phyloP scores from a whole-genome alignment of 2,329 filamentous ascomycete species.

The Juglanconis juglandina region DNA sequence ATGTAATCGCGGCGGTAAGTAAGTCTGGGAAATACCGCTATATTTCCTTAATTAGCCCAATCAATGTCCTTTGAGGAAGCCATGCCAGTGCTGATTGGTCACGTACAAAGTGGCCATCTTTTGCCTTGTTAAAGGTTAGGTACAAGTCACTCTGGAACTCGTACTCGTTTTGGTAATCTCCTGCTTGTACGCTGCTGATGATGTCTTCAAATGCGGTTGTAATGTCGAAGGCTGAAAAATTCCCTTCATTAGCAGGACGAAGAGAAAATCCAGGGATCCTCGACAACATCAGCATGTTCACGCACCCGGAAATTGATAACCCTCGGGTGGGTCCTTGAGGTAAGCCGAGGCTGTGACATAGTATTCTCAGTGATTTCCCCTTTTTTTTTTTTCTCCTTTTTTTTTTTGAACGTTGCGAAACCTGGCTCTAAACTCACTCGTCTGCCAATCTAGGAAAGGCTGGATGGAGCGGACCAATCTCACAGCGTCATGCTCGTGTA shows the following conservation, averaged over 20 bases:
- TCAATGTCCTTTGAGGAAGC: not conserved
- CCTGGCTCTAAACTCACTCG: not conserved
- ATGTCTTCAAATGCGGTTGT: conserved; percentile 4
- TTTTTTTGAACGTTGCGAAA: not conserved
- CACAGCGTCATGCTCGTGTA: conserved; percentile 6
- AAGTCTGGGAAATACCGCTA: conserved; percentile 1
- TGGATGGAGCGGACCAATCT: conserved; percentile 6
- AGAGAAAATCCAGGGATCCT: not conserved
- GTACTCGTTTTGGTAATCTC: conserved; percentile 8
- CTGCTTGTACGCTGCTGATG: conserved; percentile 1
- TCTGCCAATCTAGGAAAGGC: conserved; percentile 3
- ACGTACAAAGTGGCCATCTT: conserved; percentile 7
- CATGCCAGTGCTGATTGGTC: not conserved
- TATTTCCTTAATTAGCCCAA: not conserved
- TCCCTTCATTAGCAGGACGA: not conserved
- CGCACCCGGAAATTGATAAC: conserved; percentile 3
- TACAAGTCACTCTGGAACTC: conserved; percentile 10
- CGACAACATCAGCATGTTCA: not conserved
- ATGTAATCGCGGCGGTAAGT: conserved; percentile 4
- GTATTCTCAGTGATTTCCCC: not conserved
- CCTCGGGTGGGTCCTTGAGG: not conserved
- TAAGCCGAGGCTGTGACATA: conserved; percentile 1
- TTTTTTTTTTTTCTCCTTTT: not conserved
- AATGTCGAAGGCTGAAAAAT: not conserved
- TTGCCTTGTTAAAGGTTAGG: conserved; percentile 1